phyloP scores from a whole-genome alignment of 1,284 basidiomycete species.

The Coriolopsis trogii region DNA sequence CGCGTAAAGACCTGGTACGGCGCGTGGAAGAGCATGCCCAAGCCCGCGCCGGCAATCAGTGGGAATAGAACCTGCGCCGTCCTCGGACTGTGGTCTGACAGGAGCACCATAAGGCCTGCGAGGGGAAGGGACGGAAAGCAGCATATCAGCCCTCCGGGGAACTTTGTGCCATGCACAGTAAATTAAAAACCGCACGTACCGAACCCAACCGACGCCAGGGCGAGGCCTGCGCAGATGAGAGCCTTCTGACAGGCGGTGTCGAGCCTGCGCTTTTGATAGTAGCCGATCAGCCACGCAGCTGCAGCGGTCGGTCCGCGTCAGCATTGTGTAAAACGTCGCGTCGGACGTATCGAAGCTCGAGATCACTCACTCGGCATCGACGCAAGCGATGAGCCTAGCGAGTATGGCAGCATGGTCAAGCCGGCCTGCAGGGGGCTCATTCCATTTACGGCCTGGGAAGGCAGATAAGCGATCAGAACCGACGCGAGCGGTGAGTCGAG shows the following conservation, averaged over 20 bases:
- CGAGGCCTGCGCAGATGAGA: constrained; percentile 62
- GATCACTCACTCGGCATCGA: constrained; percentile 59
- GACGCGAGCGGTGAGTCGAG: too few relatives aligned
- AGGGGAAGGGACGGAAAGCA: too few relatives aligned
- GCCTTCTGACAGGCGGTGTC: constrained; percentile 66
- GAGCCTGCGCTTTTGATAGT: constrained; percentile 56
- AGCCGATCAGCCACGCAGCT: constrained; percentile 74
- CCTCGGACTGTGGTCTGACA: constrained; percentile 53
- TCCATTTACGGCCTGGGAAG: constrained; percentile 65
- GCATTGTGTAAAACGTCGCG: constrained; percentile 12
- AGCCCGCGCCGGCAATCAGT: constrained; percentile 71
- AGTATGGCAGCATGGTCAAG: constrained; percentile 75
- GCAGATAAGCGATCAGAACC: constrained; percentile 19
- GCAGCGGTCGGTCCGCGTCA: constrained; percentile 7
- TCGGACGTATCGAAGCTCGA: constrained; percentile 10
- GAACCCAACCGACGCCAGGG: constrained; percentile 69
- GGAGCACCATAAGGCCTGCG: constrained; percentile 64
- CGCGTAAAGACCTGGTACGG: constrained; percentile 78
- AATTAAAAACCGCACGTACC: constrained; percentile 52
- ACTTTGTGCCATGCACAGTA: too few relatives aligned
- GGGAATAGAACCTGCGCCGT: constrained; percentile 56
- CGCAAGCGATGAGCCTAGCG: constrained; percentile 76
- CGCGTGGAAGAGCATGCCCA: constrained; percentile 82
- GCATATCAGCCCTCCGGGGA: too few relatives aligned
- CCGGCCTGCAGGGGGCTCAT: constrained; percentile 70